Evolutionary conservation across 1,284 basidiomycete species (phyloP), one percentile per base, ranked within the genome.

Genomic region (Neonothopanus nambi): DNA sequence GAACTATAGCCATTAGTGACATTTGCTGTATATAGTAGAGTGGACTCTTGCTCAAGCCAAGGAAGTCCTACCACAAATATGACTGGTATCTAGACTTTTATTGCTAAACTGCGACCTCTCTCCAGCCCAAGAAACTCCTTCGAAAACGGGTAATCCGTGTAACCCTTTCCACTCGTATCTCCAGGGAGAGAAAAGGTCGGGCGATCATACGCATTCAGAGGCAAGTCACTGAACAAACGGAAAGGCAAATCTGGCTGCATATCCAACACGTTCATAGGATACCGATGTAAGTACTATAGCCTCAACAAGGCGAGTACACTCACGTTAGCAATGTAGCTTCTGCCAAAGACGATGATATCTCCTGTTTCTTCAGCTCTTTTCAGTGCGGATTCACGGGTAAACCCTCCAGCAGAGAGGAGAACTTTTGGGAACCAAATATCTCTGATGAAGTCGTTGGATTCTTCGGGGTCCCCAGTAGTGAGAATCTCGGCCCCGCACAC

Each of bases 281-380:
- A 28, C 46, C n/a, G n/a, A n/a, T n/a, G n/a, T n/a, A n/a, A n/a
- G n/a, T n/a, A n/a, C n/a, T n/a, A n/a, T n/a, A n/a, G n/a, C 17
- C 21, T 11, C 24, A 8, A 13, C 42, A 13, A 64, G 56, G 30
- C 69, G 61, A 17, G 35, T 36, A 15, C 13, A 48, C 54, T 21
- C 20, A 56, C 54, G 26, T 56, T 56, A 1, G 50, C n/a, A 15
- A 48, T 41, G 26, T 40, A 56, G 28, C 23, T 35, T 39, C 80
- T 65, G 1, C 79, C 81, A 57, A 81, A 78, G 0, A 72, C 76
- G 42, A 81, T 66, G 23, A 79, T 13, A 54, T 76, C 61, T 5
- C 62, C 66, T 23, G 63, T 62, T 61, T 65, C 41, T 61, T 75
- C 67, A 1, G 70, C 72, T 13, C 48, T 55, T 12, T 64, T 50